phyloP scores from a whole-genome alignment of 768 basidiomycete genomes.

The Rhizopogon salebrosus region DNA sequence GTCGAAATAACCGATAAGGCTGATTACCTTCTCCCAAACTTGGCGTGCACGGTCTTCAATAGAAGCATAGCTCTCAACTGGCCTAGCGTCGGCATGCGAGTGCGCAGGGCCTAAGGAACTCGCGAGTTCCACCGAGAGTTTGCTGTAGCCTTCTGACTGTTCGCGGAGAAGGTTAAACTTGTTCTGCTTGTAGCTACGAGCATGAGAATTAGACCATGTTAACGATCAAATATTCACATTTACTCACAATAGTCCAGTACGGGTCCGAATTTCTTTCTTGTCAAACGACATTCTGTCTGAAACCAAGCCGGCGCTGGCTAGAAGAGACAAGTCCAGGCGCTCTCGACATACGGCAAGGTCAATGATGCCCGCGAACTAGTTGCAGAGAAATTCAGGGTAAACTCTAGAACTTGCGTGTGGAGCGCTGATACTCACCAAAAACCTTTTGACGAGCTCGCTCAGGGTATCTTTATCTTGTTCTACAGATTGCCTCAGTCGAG shows the following conservation, averaged over 20 bases:
- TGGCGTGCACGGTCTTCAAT: slow-evolving; percentile 62
- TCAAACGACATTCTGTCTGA: slow-evolving; percentile 61
- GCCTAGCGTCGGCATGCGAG: slow-evolving; percentile 57
- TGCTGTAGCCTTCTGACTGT: slow-evolving; percentile 96
- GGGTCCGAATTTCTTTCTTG: slow-evolving; percentile 75
- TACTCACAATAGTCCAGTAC: slow-evolving; percentile 79
- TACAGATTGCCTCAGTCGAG: slow-evolving; percentile 44
- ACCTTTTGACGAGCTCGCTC: slow-evolving; percentile 49
- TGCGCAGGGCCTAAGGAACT: slow-evolving; percentile 74
- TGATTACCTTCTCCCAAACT: slow-evolving; percentile 81
- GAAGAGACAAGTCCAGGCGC: slow-evolving; percentile 61
- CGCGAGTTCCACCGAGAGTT: slow-evolving; percentile 80
- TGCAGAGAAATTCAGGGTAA: not conserved
- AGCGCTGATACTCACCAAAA: slow-evolving; percentile 40
- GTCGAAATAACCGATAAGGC: slow-evolving; percentile 93
- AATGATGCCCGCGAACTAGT: slow-evolving; percentile 56
- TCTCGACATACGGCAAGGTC: slow-evolving; percentile 63
- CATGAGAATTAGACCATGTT: slow-evolving; percentile 1
- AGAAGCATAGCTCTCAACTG: slow-evolving; percentile 50
- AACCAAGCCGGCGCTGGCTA: slow-evolving; percentile 63
- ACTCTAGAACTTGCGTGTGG: not conserved
- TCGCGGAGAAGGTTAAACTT: slow-evolving; percentile 98
- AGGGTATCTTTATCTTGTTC: slow-evolving; percentile 64
- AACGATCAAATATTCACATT: not conserved
- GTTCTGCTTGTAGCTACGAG: slow-evolving; percentile 88